Percentiles rank a stretch among this genome's conserved stretches.
Evolutionary conservation across 208 protist genomes (phyloP).

Genomic region (Porcisia hertigi): DNA sequence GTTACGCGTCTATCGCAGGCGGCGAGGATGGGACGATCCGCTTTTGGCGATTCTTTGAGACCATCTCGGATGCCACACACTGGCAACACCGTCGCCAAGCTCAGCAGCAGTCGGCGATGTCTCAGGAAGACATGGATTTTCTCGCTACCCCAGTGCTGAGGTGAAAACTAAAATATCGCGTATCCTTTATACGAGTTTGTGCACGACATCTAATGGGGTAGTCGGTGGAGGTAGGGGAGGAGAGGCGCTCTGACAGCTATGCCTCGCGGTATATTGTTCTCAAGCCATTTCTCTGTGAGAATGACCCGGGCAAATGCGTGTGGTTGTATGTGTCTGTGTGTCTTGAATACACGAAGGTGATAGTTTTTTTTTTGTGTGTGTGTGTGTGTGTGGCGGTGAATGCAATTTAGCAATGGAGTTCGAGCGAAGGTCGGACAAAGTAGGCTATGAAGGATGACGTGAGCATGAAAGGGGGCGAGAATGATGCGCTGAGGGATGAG

Average conservation of each 20-base stretch:
- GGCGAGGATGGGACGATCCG: slow-evolving; percentile 74
- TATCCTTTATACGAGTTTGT: background rate
- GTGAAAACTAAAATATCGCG: slow-evolving; percentile 5
- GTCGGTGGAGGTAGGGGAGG: background rate
- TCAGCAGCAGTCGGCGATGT: slow-evolving; percentile 37
- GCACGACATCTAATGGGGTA: background rate
- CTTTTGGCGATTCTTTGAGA: slow-evolving; percentile 77
- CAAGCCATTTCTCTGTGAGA: background rate
- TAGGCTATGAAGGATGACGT: background rate
- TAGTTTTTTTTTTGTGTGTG: background rate
- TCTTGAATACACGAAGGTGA: background rate
- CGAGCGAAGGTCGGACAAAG: background rate
- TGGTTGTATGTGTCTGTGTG: background rate
- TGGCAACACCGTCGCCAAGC: slow-evolving; percentile 43
- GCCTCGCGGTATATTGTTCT: background rate
- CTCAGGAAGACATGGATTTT: slow-evolving; percentile 39
- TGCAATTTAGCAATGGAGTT: background rate
- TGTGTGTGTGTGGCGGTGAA: too few species aligned
- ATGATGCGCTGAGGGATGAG: background rate
- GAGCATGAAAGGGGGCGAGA: background rate
- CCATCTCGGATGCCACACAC: slow-evolving; percentile 29
- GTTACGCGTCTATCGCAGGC: slow-evolving; percentile 64
- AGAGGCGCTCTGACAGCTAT: background rate
- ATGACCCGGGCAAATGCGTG: background rate
- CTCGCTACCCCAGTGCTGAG: slow-evolving; percentile 38